A percentile compares a stretch with the other conserved stretches of the same genome.
Conservation (phyloP, 2,329 filamentous ascomycete species). For the Berkeleyomyces basicola region DNA sequence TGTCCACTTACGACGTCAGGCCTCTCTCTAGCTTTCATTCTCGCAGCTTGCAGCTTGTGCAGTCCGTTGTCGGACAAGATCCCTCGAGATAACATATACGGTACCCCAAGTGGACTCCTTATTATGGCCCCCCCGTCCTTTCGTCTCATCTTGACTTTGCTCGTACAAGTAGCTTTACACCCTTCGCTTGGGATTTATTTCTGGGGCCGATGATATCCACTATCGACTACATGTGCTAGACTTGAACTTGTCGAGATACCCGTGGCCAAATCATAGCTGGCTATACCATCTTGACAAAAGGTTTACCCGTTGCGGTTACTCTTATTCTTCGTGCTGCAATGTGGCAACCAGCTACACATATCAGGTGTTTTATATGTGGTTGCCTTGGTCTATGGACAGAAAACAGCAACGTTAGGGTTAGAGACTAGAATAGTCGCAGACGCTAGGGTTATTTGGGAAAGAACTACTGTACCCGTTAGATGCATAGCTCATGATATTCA, state of each 20-base stretch:
- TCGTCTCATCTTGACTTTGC: neutral
- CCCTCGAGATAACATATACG: neutral
- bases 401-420: too few species aligned
- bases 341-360: too few species aligned
- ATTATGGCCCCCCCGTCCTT: neutral
- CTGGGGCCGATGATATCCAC: neutral
- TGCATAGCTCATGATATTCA: neutral
- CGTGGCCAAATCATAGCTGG: too few species aligned
- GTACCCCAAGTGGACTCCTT: neutral
- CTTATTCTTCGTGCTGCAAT: too few species aligned
- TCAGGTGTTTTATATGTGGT: too few species aligned
- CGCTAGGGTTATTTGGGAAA: neutral
- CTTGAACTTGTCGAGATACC: neutral
- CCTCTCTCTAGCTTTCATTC: neutral
- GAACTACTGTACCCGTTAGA: neutral
- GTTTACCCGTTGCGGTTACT: too few species aligned
- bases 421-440: too few species aligned
- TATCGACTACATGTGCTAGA: neutral
- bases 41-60: too few species aligned
- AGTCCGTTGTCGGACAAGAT: neutral
- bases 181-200: neutral
- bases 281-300: too few species aligned
- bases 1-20: neutral
- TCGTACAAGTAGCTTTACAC: neutral
- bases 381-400: too few species aligned